Evolutionary conservation across 2,329 filamentous ascomycete genomes (phyloP).

Genomic region (Botryosphaeria dothidea): DNA sequence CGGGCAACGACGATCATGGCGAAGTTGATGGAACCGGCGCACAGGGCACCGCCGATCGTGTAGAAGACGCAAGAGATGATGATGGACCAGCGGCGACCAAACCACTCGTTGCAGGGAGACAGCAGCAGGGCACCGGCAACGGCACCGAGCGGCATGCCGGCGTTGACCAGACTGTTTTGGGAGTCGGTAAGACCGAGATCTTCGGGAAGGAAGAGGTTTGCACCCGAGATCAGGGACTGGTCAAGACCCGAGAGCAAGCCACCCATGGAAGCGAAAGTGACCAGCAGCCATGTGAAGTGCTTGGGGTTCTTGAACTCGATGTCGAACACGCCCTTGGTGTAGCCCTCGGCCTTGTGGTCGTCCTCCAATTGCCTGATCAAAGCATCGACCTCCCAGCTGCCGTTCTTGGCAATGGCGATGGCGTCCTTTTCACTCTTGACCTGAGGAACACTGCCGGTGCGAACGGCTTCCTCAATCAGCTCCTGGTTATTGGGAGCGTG

Average conservation of each 20-base stretch:
- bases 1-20: constrained; percentile 70
- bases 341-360: constrained; percentile 36
- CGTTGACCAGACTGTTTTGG: constrained; percentile 67
- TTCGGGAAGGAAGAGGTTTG: constrained; percentile 65
- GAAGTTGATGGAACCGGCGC: constrained; percentile 68
- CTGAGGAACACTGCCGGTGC: constrained; percentile 7
- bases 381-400: constrained; percentile 47
- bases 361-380: constrained; percentile 45
- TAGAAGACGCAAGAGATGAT: constrained; percentile 70
- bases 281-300: constrained; percentile 67
- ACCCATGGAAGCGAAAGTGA: constrained; percentile 74
- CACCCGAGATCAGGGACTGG: constrained; percentile 71
- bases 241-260: constrained; percentile 71
- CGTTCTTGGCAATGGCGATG: constrained; percentile 18
- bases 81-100: constrained; percentile 68
- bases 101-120: constrained; percentile 66
- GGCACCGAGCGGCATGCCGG: constrained; percentile 70
- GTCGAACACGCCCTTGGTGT: constrained; percentile 50
- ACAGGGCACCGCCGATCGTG: constrained; percentile 67
- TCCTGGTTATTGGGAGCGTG: background rate
- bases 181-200: constrained; percentile 56
- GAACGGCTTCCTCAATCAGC: constrained; percentile 13
- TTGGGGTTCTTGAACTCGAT: constrained; percentile 62
- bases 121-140: constrained; percentile 69
- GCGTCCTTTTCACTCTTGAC: constrained; percentile 14